These are phyloP conservation scores for Pseudonitzschia pungens DNA, from an alignment of 108 stramenopile species.

Conservation along the genomic window DNA sequence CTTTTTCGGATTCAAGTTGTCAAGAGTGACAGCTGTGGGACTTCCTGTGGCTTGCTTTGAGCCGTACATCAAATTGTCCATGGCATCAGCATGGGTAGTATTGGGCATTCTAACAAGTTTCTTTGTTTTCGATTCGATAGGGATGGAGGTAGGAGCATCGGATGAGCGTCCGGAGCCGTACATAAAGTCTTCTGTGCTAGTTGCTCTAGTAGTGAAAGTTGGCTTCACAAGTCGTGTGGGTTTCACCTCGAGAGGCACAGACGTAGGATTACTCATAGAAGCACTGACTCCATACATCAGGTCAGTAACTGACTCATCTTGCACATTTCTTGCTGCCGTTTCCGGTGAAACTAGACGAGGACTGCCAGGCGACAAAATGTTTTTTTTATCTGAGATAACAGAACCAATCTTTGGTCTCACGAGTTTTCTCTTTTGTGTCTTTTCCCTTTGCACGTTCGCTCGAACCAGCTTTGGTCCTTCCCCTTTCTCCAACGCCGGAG, in stretches of 20 bases:
- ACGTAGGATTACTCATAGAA: neutral
- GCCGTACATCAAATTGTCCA: constrained; percentile 8
- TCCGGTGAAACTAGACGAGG: neutral
- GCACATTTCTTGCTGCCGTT: neutral
- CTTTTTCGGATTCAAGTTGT: neutral
- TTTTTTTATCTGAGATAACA: neutral
- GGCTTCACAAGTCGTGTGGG: constrained; percentile 2
- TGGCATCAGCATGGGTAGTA: neutral
- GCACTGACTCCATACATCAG: constrained; percentile 9
- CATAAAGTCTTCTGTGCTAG: neutral
- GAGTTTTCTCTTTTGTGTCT: neutral
- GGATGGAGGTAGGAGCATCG: neutral
- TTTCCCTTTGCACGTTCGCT: constrained; percentile 6
- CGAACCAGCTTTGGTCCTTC: constrained; percentile 1
- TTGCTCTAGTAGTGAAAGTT: neutral
- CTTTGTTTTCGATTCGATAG: neutral
- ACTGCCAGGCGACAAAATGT: neutral
- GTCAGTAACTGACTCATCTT: neutral
- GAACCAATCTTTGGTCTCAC: constrained; percentile 1
- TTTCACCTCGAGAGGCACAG: neutral
- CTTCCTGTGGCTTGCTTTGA: neutral
- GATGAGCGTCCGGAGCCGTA: neutral
- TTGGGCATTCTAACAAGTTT: neutral
- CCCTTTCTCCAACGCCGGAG: neutral
- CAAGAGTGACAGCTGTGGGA: constrained; percentile 1